Evolutionary conservation across 2,329 filamentous ascomycete species (phyloP).

Genomic region (Fusarium pseudograminearum): DNA sequence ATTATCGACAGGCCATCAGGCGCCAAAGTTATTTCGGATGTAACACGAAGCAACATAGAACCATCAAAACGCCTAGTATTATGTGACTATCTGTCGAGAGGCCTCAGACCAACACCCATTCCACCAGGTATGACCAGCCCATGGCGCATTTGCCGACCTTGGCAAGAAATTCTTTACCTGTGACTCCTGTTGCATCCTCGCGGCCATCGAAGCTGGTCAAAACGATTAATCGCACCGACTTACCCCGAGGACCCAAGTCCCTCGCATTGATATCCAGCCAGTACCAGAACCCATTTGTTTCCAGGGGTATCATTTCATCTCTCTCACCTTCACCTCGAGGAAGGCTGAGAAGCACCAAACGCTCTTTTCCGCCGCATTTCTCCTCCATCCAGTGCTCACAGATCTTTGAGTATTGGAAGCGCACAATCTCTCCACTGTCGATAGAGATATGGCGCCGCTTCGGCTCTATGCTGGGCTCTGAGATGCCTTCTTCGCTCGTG

Average conservation of each 20-base stretch:
- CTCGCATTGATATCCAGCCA: constrained; percentile 79
- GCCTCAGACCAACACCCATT: constrained; percentile 63
- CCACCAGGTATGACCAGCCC: constrained; percentile 58
- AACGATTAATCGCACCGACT: constrained; percentile 73
- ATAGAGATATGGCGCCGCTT: constrained; percentile 67
- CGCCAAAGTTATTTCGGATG: constrained; percentile 13
- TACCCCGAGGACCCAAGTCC: constrained; percentile 75
- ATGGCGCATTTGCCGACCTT: constrained; percentile 60
- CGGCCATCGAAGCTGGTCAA: constrained; percentile 64
- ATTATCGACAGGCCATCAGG: constrained; percentile 6
- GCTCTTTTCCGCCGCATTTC: constrained; percentile 74
- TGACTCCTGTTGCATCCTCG: constrained; percentile 63
- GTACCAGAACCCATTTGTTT: constrained; percentile 83
- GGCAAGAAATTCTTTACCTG: constrained; percentile 59
- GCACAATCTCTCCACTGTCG: constrained; percentile 66
- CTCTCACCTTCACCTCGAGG: constrained; percentile 74
- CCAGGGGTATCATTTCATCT: constrained; percentile 76
- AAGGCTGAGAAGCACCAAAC: constrained; percentile 76
- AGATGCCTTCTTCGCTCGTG: constrained; percentile 64
- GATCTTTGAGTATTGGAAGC: constrained; percentile 83
- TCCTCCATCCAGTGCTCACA: constrained; percentile 88
- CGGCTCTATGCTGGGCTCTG: constrained; percentile 70
- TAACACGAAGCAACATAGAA: constrained; percentile 4
- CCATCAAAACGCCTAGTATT: constrained; percentile 17
- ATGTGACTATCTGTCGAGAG: constrained; percentile 17